Evolutionary conservation across 2,329 filamentous ascomycete species (phyloP).

Genomic region (Gnomoniopsis smithogilvyi): DNA sequence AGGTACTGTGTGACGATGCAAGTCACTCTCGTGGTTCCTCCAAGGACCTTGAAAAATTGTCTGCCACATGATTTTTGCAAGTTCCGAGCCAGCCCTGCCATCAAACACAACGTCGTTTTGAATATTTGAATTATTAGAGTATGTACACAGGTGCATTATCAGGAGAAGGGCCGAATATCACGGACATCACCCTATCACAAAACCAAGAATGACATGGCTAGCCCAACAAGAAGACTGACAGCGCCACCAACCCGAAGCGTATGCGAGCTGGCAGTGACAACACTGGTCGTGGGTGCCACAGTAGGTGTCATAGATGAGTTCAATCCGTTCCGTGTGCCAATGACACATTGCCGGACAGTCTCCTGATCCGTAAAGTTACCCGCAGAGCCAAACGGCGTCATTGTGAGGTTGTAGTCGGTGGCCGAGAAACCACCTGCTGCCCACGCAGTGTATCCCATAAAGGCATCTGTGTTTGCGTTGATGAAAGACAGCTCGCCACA

Average conservation of each 20-base stretch:
- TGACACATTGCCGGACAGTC: slow-evolving; percentile 4
- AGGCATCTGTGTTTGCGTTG: slow-evolving; percentile 42
- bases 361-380: slow-evolving; percentile 18
- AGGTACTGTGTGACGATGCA: too few relatives aligned
- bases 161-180: too few relatives aligned
- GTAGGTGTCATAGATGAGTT: not conserved
- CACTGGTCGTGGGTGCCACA: not conserved
- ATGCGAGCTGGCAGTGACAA: not conserved
- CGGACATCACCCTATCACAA: not conserved
- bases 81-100: too few relatives aligned
- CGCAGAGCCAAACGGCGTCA: slow-evolving; percentile 33
- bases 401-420: slow-evolving; percentile 36
- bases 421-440: slow-evolving; percentile 41
- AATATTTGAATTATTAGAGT: too few relatives aligned
- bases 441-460: slow-evolving; percentile 44
- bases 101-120: too few relatives aligned
- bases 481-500: slow-evolving; percentile 45
- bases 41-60: too few relatives aligned
- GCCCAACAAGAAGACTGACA: not conserved
- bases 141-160: too few relatives aligned
- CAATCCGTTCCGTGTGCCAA: slow-evolving; percentile 1
- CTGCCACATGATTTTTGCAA: too few relatives aligned
- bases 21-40: too few relatives aligned
- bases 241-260: not conserved
- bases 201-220: not conserved